phyloP scores from a whole-genome alignment of 257 asterid species.

The Capsicum rhomboideum region DNA sequence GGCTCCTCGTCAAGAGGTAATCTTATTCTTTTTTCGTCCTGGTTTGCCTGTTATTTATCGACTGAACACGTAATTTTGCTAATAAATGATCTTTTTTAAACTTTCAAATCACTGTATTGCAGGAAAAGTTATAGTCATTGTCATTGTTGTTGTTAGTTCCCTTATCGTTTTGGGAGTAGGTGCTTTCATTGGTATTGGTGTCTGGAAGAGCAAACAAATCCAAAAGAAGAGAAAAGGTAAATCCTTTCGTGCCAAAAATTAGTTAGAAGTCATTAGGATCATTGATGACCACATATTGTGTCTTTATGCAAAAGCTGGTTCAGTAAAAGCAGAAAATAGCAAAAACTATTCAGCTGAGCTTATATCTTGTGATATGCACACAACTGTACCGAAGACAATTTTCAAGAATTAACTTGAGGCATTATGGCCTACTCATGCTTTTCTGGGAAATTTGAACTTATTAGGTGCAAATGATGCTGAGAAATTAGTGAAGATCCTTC shows the following conservation, averaged over 20 bases:
- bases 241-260: background rate
- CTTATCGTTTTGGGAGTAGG: background rate
- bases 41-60: background rate
- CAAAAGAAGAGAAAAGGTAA: background rate
- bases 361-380: background rate
- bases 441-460: background rate
- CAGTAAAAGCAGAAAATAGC: background rate
- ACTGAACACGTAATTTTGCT: background rate
- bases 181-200: background rate
- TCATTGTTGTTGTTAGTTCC: background rate
- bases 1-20: background rate
- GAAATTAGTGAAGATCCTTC: slow-evolving; percentile 21
- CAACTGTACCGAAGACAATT: no score
- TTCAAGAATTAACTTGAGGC: background rate
- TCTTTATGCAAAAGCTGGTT: background rate
- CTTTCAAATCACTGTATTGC: background rate
- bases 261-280: background rate
- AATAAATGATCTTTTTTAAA: background rate
- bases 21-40: background rate
- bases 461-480: slow-evolving; percentile 10
- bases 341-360: background rate
- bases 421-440: background rate
- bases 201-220: background rate
- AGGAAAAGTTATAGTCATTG: background rate
- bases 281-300: background rate